Evolutionary conservation across 139 green algal genomes (phyloP).

Genomic region (Chlamydomonas sphaeroides): DNA sequence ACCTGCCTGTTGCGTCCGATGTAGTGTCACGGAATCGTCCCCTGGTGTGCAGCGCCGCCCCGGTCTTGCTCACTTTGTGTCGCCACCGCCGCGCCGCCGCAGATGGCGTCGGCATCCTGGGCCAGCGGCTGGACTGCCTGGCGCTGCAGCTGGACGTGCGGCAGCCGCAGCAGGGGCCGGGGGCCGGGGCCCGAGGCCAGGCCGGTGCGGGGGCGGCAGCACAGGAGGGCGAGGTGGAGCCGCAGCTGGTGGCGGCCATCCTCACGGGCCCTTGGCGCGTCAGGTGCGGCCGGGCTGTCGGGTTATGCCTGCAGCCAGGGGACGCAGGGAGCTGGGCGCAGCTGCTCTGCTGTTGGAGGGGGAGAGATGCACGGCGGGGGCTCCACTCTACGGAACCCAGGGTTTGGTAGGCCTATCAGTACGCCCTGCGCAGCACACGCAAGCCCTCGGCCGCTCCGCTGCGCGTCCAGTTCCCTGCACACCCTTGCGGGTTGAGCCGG

Average conservation of each 20-base stretch:
- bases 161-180: neutral
- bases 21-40: no score
- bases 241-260: neutral
- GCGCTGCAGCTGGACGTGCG: slow-evolving; percentile 1
- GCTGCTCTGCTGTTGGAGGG: neutral
- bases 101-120: no score
- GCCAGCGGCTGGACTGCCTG: slow-evolving; percentile 11
- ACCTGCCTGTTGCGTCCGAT: no score
- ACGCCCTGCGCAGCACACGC: neutral
- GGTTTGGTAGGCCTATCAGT: neutral
- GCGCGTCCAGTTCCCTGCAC: no score
- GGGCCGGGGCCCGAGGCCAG: neutral
- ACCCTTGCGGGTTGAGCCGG: no score
- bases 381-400: neutral
- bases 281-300: neutral
- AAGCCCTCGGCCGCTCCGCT: neutral
- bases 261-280: neutral
- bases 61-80: no score
- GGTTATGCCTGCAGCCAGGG: neutral
- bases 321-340: no score
- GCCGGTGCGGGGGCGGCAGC: neutral
- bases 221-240: neutral
- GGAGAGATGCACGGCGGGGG: no score
- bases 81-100: no score
- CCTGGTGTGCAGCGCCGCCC: no score